Evolutionary conservation across 1,139 yeast genomes (phyloP), one percentile per base, ranked within the genome.

Genomic region (Wickerhamiella pararugosa): DNA sequence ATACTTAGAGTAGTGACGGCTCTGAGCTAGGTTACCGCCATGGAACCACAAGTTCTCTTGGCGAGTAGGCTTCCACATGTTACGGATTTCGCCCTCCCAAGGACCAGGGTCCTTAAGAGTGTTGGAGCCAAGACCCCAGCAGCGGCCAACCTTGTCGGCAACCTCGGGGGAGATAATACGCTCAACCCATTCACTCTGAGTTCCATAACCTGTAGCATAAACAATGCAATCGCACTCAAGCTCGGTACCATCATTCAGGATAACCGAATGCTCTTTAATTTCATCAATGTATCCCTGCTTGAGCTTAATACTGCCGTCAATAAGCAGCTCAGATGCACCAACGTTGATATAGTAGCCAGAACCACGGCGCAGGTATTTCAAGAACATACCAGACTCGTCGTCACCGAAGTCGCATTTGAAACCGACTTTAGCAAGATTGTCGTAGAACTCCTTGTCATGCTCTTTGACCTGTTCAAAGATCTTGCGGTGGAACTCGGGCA

Each of bases 301-400:
- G 43, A 67, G 53, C 34, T 56, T 53, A 45, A 67, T 60, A 43
- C 58, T 59, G 10, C 63, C 66, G n/a, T 65, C 64, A 25, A 55
- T 55, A 41, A 67, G 63, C 43, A 63, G 52, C 40, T 57, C 56
- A 34, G 68, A 62, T 44, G 66, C 62, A 5, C 71, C 71, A 39
- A 63, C 69, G 47, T 67, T 70, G 40, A 65, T 63, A 51, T 67
- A 67, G 50, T 64, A 67, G 29, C 71, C 71, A 2, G 71, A 70
- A 10, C 69, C 70, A 47, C 65, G 59, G 41, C 66, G 57, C 47
- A 56, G 55, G 48, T 63, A 65, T 39, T 63, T 53, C n/a, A 67
- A 63, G 41, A 63, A 58, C 42, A 65, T 51, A 5, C 72, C 72
- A 32, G 70, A 61, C 27, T 62, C 67, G 29, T 67, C 70, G 48